Base-by-base conservation (phyloP, 176 grass and related monocot genomes). In the Calamus simplicifolius region DNA sequence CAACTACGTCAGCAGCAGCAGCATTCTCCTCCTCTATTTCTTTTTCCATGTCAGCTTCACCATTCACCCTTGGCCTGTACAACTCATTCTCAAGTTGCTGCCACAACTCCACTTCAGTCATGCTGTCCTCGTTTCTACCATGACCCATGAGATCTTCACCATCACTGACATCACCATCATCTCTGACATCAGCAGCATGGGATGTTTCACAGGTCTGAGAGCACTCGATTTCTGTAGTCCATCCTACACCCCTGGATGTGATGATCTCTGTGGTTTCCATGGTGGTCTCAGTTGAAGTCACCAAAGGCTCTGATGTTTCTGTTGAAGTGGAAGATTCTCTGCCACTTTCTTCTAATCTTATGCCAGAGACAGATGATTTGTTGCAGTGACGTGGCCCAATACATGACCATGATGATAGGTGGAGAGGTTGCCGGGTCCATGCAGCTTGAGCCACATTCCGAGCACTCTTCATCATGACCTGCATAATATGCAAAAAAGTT, bases 401-500 rank as follows among this genome's bases (percentile, higher is more conserved):
- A 73, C 87, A 97, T 43, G 93, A 71, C 87, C 81, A 97, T 43
- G 93, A 92, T n/a, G 93, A 91, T 51, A 97, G 58, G 60, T 81
- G 84, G 12, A 91, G 81, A 35, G 76, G 67, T 30, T 81, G 93
- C 68, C 81, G 67, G 43, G 81, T 71, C 87, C 84, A 88, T 10
- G 92, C 92, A 80, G 92, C 87, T 38, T 91, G 87, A 48, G 92
- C 93, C 60, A 88, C 87, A 51, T 70, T 82, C 49, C 82, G 77
- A 56, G 87, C 93, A 78, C 93, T 81, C 51, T 58, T 97, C 87
- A 97, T 90, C 51, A 97, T 81, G 64, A 91, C 87, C 93, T 97
- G 58, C 66, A 8, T 52, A 81, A 75, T 43, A 51, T 10, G 66
- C 58, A 29, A 17, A 62, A 65, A 63, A 60, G 25, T 49, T 21